Base-by-base conservation (phyloP, 2,329 filamentous ascomycete genomes). In the Ophiostoma populinum region DNA sequence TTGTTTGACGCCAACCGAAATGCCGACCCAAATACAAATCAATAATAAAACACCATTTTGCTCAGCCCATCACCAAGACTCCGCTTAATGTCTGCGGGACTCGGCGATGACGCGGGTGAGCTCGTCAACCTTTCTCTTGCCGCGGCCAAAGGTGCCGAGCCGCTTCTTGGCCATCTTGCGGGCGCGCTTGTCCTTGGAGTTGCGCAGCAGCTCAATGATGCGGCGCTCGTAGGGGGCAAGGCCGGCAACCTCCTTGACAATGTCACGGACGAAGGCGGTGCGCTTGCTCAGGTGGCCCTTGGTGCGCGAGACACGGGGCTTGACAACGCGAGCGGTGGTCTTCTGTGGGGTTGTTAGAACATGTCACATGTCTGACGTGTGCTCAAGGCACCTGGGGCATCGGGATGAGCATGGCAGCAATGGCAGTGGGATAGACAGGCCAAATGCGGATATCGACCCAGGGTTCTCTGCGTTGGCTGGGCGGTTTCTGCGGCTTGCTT, bases 41-140 rank as follows among this genome's bases (percentile, higher is more conserved):
- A 18, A 31, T 18, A 31, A 22, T 21, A 21, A 32, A 32, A 32
- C 5, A 16, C 32, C 27, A 24, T 29, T 36, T 30, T 24, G 16
- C 4, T 13, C 10, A 15, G n/a, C 29, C 19, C 26, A 16, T 16
- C 26, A 15, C 15, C 26, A 8, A 9, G 12, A 25, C 43, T 16
- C 17, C 13, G 16, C 57, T 71, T 71, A 73, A 62, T 73, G 68
- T 50, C 54, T 63, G 65, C 87, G 86, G 59, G 86, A 78, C 71
- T 95, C 90, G 55, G 87, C 83, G 59, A 98, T 98, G 64, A 98
- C 81, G 56, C 82, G 76, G 68, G 85, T 82, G 68, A 98, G 83
- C 70, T 95, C 87, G 61, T 98, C 90, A 51, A 98, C 90, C 87
- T 98, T 98, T 62, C 74, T 78, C 87, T 98, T 98, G 58, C 87